Percentiles rank a stretch among this genome's conserved stretches.
phyloP scores from a whole-genome alignment of 164 flowering plant genomes.

The Vitis rotundifolia region DNA sequence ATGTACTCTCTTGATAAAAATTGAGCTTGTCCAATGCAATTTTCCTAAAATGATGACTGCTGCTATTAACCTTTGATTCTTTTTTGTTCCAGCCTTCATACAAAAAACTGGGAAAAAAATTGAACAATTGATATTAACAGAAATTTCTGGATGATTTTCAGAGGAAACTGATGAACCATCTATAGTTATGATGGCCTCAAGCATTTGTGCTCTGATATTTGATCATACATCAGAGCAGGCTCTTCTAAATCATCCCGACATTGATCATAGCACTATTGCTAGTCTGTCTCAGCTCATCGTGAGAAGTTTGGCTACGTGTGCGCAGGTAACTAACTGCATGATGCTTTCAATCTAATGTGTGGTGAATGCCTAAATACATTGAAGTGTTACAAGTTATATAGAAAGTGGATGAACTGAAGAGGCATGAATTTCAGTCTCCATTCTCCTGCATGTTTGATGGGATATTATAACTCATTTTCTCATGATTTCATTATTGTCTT shows the following conservation, averaged over 20 bases:
- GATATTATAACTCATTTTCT: neutral
- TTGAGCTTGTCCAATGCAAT: neutral
- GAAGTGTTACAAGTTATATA: neutral
- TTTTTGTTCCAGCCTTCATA: too few species aligned
- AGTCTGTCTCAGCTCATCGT: conserved; percentile 56
- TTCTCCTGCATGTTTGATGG: too few species aligned
- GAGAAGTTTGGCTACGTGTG: conserved; percentile 51
- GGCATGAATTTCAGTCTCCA: too few species aligned
- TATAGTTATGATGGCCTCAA: conserved; percentile 77
- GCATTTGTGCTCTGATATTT: conserved; percentile 71
- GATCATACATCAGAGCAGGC: conserved; percentile 75
- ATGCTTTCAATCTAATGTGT: neutral
- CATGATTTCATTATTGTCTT: neutral
- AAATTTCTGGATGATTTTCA: conserved; percentile 23
- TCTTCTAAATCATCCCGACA: conserved; percentile 50
- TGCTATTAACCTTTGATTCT: neutral
- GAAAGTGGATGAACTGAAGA: neutral
- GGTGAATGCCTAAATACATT: neutral
- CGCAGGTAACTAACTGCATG: conserved; percentile 45
- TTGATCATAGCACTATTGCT: conserved; percentile 31
- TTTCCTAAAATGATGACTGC: too few species aligned
- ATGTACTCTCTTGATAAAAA: neutral
- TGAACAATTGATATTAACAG: too few species aligned
- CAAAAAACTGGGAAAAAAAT: too few species aligned
- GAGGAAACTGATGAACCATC: conserved; percentile 47